Evolutionary conservation across 2,329 filamentous ascomycete genomes (phyloP).

Genomic region (Xylaria hypoxylon): DNA sequence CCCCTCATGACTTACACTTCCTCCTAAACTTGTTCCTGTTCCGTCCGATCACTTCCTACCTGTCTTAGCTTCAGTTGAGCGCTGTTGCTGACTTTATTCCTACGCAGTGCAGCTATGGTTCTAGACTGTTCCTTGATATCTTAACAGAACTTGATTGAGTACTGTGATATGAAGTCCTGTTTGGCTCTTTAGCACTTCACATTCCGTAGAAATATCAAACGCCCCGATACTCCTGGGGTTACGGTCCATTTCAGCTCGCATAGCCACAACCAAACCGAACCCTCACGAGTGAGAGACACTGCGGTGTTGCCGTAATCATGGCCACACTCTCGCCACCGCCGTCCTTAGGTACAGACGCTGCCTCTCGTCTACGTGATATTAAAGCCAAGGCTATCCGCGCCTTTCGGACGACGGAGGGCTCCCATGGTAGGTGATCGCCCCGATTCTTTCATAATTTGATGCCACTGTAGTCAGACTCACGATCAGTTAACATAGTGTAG

Average conservation of each 20-base stretch:
- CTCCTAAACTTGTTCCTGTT: background rate
- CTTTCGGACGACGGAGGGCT: conserved; percentile 17
- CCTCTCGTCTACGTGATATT: background rate
- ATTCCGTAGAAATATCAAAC: background rate
- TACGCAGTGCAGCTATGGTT: conserved; percentile 22
- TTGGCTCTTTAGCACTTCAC: background rate
- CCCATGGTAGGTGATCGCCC: conserved; percentile 29
- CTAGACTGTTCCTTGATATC: background rate
- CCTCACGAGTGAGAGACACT: background rate
- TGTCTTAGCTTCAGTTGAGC: background rate
- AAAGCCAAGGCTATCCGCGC: conserved; percentile 25
- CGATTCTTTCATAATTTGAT: background rate
- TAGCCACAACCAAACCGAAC: background rate
- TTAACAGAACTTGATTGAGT: background rate
- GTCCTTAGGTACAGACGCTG: conserved; percentile 1
- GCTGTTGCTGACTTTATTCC: conserved; percentile 9
- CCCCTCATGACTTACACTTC: background rate
- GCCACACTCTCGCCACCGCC: conserved; percentile 15
- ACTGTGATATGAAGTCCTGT: conserved; percentile 3
- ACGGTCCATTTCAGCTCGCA: background rate
- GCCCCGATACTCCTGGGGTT: background rate
- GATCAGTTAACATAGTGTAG: conserved; percentile 37
- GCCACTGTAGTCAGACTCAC: background rate
- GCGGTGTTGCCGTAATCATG: conserved; percentile 14
- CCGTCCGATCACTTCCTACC: no score